Evolutionary conservation across 2,329 filamentous ascomycete species (phyloP).

Genomic region (Dactylellina sp.): DNA sequence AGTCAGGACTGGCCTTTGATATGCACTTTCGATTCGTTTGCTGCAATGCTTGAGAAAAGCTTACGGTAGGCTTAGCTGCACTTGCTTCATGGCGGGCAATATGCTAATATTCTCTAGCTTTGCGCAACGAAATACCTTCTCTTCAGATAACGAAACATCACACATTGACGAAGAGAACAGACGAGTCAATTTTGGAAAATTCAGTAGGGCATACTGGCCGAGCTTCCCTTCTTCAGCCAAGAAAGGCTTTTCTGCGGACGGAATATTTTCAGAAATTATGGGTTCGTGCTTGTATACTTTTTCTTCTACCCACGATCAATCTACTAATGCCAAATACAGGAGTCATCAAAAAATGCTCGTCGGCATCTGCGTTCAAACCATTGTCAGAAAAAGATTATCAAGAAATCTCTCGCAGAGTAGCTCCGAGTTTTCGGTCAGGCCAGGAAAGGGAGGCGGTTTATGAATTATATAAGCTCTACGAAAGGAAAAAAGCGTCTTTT

Average conservation of each 20-base stretch:
- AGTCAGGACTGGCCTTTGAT: conserved; percentile 21
- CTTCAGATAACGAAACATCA: not conserved
- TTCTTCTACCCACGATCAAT: no score
- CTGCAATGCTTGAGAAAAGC: conserved; percentile 19
- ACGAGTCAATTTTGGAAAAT: conserved; percentile 31
- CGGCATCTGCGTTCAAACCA: not conserved
- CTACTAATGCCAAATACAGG: not conserved
- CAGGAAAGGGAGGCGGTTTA: conserved; percentile 27
- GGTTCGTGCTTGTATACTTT: not conserved
- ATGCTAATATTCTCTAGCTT: conserved; percentile 6
- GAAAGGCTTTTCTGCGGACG: conserved; percentile 19
- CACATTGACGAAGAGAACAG: not conserved
- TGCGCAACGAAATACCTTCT: conserved; percentile 27
- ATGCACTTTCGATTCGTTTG: conserved; percentile 36
- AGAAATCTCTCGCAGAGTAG: conserved; percentile 2
- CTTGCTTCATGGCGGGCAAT: not conserved
- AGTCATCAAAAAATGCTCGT: conserved; percentile 22
- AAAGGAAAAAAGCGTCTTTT: conserved; percentile 25
- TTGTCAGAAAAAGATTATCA: conserved; percentile 22
- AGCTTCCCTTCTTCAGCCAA: conserved; percentile 9
- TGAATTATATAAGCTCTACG: conserved; percentile 21
- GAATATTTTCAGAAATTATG: conserved; percentile 33
- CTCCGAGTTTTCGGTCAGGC: conserved; percentile 13
- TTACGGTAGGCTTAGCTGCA: conserved; percentile 9
- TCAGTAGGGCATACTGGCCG: conserved; percentile 29